Conservation (phyloP, 2,329 filamentous ascomycete genomes). For the Cladorrhinum sp. region DNA sequence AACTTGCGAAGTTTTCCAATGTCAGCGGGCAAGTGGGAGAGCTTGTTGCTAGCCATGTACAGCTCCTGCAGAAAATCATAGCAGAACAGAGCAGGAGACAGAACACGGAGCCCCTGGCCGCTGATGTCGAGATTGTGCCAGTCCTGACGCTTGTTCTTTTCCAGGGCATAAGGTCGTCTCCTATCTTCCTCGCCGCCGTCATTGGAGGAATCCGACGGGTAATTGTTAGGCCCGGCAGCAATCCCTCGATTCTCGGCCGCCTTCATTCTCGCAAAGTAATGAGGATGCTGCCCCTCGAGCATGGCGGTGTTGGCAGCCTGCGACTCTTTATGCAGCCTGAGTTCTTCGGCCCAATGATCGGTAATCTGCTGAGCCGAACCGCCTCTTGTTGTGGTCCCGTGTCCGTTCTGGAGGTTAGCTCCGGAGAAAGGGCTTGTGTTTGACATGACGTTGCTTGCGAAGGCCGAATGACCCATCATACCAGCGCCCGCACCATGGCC, state of each 20-base stretch:
- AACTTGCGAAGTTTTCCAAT: slow-evolving; percentile 82
- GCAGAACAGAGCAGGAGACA: slow-evolving; percentile 75
- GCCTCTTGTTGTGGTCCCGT: slow-evolving; percentile 45
- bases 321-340: slow-evolving; percentile 75
- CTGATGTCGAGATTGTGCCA: slow-evolving; percentile 95
- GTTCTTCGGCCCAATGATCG: slow-evolving; percentile 84
- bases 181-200: slow-evolving; percentile 58
- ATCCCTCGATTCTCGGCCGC: slow-evolving; percentile 68
- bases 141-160: slow-evolving; percentile 69
- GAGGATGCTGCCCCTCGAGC: slow-evolving; percentile 61
- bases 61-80: slow-evolving; percentile 90
- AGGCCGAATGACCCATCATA: slow-evolving; percentile 58
- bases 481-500: slow-evolving; percentile 53
- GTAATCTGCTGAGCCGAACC: slow-evolving; percentile 52
- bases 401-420: slow-evolving; percentile 56
- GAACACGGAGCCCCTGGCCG: slow-evolving; percentile 85
- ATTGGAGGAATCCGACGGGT: slow-evolving; percentile 45
- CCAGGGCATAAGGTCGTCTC: slow-evolving; percentile 62
- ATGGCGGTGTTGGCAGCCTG: slow-evolving; percentile 70
- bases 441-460: slow-evolving; percentile 60
- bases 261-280: slow-evolving; percentile 70
- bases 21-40: slow-evolving; percentile 71
- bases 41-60: slow-evolving; percentile 90
- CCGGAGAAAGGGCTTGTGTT: slow-evolving; percentile 60
- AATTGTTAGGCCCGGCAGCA: slow-evolving; percentile 48